A percentile compares a stretch with the other conserved stretches of the same genome.
These are phyloP conservation scores for Candida pseudofarinosa DNA, from an alignment of 805 yeast species.

Conservation along the genomic window DNA sequence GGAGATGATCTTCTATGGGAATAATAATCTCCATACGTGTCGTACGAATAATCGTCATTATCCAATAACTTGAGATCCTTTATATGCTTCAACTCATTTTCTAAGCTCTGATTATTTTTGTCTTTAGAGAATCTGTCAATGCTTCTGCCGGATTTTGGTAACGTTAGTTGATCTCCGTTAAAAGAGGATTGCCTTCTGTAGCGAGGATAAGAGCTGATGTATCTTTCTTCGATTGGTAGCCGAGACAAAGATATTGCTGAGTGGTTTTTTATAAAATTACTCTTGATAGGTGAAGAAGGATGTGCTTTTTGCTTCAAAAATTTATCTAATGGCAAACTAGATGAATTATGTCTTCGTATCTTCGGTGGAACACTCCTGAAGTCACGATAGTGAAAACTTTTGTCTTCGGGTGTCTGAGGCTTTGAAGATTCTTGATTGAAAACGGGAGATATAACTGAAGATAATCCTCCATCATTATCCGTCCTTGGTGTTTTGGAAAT, in stretches of 20 bases:
- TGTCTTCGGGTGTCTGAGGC: slow-evolving; percentile 10
- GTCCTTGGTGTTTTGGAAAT: slow-evolving; percentile 14
- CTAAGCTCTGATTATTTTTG: neutral
- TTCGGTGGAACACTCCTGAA: slow-evolving; percentile 13
- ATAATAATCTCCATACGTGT: neutral
- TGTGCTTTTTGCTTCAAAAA: neutral
- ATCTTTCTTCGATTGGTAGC: neutral
- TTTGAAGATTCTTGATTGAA: slow-evolving; percentile 8
- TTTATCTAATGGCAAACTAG: neutral
- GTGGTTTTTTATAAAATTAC: neutral
- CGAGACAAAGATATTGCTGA: neutral
- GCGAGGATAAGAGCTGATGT: neutral
- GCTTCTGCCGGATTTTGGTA: neutral
- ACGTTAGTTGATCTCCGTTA: neutral
- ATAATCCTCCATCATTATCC: slow-evolving; percentile 2
- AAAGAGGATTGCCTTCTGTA: neutral
- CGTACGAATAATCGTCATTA: neutral
- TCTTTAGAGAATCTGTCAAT: neutral
- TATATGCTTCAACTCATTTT: neutral
- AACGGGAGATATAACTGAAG: slow-evolving; percentile 21
- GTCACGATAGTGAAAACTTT: neutral
- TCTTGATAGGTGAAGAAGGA: neutral
- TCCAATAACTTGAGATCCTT: neutral
- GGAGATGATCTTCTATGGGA: neutral
- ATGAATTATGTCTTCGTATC: slow-evolving; percentile 24